Evolutionary conservation across 768 basidiomycete genomes (phyloP).

Genomic region (Gymnopilus junonius): DNA sequence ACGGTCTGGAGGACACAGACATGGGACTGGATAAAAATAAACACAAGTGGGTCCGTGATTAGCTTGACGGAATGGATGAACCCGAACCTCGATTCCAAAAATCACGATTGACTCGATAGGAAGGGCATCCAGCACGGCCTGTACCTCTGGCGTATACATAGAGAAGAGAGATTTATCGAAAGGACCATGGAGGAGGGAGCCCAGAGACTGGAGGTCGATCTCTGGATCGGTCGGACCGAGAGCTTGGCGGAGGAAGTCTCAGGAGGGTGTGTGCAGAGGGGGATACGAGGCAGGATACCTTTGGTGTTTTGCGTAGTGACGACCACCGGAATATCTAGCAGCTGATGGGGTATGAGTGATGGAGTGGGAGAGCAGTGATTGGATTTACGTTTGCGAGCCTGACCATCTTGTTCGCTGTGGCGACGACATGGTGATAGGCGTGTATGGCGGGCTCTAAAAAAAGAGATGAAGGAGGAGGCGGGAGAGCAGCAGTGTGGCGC

Average conservation of each 20-base stretch:
- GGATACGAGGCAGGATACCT: slow-evolving; percentile 45
- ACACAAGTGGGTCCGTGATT: background rate
- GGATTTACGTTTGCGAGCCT: slow-evolving; percentile 66
- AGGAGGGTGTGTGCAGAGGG: background rate
- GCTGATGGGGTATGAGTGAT: slow-evolving; percentile 33
- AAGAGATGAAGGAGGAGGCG: background rate
- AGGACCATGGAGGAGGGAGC: slow-evolving; percentile 58
- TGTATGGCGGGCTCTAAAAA: slow-evolving; percentile 52
- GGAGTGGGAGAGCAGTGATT: background rate
- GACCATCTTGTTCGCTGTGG: slow-evolving; percentile 77
- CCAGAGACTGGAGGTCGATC: slow-evolving; percentile 59
- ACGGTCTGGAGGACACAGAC: slow-evolving; percentile 89
- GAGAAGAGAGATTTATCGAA: slow-evolving; percentile 84
- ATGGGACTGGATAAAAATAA: slow-evolving; percentile 62
- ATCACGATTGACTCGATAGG: slow-evolving; percentile 69
- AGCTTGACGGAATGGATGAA: background rate
- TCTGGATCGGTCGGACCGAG: slow-evolving; percentile 72
- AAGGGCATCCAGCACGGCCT: slow-evolving; percentile 48
- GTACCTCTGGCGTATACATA: slow-evolving; percentile 78
- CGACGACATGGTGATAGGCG: slow-evolving; percentile 71
- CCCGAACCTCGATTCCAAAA: slow-evolving; percentile 85
- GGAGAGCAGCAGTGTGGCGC: background rate
- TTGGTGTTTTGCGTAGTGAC: slow-evolving; percentile 84
- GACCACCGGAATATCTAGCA: slow-evolving; percentile 73
- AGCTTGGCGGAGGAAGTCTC: slow-evolving; percentile 39